Conservation (phyloP, 345 rosid genomes). For the Arabis hirsuta region DNA sequence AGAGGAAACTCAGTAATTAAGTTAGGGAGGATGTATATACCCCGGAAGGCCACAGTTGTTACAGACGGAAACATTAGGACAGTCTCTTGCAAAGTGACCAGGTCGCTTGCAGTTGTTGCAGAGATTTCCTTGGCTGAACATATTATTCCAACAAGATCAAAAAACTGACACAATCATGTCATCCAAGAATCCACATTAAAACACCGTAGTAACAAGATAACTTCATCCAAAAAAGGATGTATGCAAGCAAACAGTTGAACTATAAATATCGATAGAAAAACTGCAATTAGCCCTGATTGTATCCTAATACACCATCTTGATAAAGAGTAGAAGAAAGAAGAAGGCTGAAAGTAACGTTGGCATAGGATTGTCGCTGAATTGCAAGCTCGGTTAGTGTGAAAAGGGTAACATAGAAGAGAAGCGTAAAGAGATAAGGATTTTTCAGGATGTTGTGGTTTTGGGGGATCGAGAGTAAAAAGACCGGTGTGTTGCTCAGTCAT, state of each 20-base stretch:
- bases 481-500: too few relatives aligned
- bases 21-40: constrained; percentile 45
- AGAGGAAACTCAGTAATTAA: not conserved
- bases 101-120: constrained; percentile 99
- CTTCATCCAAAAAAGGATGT: not conserved
- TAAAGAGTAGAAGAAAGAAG: constrained; percentile 11
- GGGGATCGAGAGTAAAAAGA: constrained; percentile 6
- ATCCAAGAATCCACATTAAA: not conserved
- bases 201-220: constrained; percentile 9
- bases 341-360: constrained; percentile 1
- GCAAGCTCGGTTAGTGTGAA: constrained; percentile 9
- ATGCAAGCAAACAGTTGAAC: constrained; percentile 18
- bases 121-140: constrained; percentile 78
- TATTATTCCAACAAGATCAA: constrained; percentile 31
- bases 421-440: not conserved
- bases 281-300: not conserved
- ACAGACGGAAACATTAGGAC: constrained; percentile 95
- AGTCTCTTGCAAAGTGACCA: constrained; percentile 96
- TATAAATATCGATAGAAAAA: not conserved
- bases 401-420: constrained; percentile 4
- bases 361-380: not conserved
- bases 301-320: not conserved
- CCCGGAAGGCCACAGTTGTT: constrained; percentile 98
- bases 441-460: constrained; percentile 4
- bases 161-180: not conserved